Evolutionary conservation across 495 filamentous ascomycete genomes (phyloP).

Genomic region (Tuber indicum): DNA sequence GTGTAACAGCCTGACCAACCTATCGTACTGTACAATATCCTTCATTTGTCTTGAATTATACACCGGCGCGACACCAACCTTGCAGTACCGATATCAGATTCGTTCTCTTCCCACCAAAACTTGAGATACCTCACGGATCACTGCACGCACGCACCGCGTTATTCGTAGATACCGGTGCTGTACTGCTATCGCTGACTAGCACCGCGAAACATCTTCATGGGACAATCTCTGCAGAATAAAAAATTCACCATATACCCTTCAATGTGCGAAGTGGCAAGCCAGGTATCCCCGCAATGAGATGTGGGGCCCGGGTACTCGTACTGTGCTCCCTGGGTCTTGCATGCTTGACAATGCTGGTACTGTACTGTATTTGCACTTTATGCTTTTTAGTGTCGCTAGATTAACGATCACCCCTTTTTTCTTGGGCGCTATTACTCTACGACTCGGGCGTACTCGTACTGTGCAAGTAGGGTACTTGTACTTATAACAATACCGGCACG

Average conservation of each 20-base stretch:
- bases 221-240: background rate
- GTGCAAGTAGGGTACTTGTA: too few relatives aligned
- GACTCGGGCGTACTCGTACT: background rate
- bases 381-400: background rate
- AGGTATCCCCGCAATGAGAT: background rate
- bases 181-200: background rate
- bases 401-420: background rate
- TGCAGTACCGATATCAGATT: background rate
- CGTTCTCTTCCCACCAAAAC: background rate
- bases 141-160: background rate
- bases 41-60: background rate
- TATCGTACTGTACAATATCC: too few relatives aligned
- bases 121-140: background rate
- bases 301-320: background rate
- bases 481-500: background rate
- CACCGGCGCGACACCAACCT: background rate
- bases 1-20: slow-evolving; percentile 20
- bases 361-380: background rate
- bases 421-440: background rate
- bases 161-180: background rate
- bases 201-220: background rate
- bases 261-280: background rate
- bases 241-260: background rate
- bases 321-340: background rate
- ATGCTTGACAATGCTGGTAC: background rate